Evolutionary conservation across 805 yeast genomes (phyloP), one percentile per base, ranked within the genome.

Genomic region (Candida jianshihensis): DNA sequence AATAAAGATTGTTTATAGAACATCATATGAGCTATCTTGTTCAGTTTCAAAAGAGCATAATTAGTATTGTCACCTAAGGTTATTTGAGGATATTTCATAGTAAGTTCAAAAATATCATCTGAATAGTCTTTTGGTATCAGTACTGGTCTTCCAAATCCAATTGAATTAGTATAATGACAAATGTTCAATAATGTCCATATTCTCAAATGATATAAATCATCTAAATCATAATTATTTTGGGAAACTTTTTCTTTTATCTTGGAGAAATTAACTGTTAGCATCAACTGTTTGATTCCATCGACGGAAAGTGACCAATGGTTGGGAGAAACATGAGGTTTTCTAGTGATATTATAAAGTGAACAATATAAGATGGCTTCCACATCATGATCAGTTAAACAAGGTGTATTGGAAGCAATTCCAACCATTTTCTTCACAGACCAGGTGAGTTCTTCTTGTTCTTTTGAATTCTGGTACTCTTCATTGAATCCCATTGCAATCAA

Each of bases 341-440:
- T 59, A 2, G 78, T 71, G 31, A 73, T 66, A 43, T 72, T 71
- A 49, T 72, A 76, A 50, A 71, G 54, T 16, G 75, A 65, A 35
- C 76, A 63, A 46, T 76, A 76, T 19, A 75, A 46, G 8, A 76
- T 65, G 0, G 79, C 81, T 47, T 76, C 83, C 25, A 75, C 66
- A 46, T 76, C 82, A 51, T 73, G 78, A 44, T 73, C 79, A 5
- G 71, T 71, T 21, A 75, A 51, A n/a, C 73, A 72, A 30, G 66
- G 70, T 4, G 75, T 68, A 47, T 70, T 64, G 19, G 70, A 48
- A 1, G 76, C 70, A 35, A 66, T 63, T 1, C 77, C 70, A 9
- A 73, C 45, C n/a, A 75, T 53, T 25, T 67, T 60, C 30, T 70
- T 68, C 0, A 76, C 73, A n/a, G 73, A 49, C 37, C 65, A 59